These are phyloP conservation scores for Penicillium occitanis DNA, from an alignment of 2,329 filamentous ascomycete species.

Conservation along the genomic window DNA sequence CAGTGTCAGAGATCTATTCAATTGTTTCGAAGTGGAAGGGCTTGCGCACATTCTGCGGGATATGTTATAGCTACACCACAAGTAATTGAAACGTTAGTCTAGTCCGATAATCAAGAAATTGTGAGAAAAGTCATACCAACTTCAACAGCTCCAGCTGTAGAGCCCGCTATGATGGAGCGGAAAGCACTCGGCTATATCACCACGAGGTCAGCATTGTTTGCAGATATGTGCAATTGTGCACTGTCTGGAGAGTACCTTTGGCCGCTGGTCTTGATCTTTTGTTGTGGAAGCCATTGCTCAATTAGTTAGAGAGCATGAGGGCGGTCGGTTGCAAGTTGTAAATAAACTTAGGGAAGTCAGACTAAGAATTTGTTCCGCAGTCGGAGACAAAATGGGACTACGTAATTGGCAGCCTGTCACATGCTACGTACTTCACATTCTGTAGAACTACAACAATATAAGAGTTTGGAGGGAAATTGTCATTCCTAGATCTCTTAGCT, in stretches of 20 bases:
- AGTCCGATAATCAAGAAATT: too few relatives aligned
- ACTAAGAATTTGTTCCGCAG: conserved; percentile 13
- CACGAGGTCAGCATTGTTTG: conserved; percentile 19
- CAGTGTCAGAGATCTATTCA: neutral
- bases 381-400: conserved; percentile 2
- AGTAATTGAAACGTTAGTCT: neutral
- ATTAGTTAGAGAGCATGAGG: conserved; percentile 12
- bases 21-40: too few relatives aligned
- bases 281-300: conserved; percentile 32
- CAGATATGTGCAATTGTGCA: neutral
- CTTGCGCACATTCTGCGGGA: conserved; percentile 76
- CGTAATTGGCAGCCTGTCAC: neutral
- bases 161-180: conserved; percentile 87
- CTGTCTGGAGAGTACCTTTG: conserved; percentile 33
- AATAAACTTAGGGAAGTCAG: conserved; percentile 1
- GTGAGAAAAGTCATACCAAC: conserved; percentile 63
- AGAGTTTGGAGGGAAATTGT: conserved; percentile 30
- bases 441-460: neutral
- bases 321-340: neutral
- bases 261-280: conserved; percentile 37
- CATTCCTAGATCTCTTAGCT: conserved; percentile 31
- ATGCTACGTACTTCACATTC: neutral
- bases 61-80: conserved; percentile 72
- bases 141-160: conserved; percentile 90
- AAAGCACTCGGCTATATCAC: conserved; percentile 67